phyloP scores from a whole-genome alignment of 192 early-diverging fungal genomes.

The Geranomyces michiganensis region DNA sequence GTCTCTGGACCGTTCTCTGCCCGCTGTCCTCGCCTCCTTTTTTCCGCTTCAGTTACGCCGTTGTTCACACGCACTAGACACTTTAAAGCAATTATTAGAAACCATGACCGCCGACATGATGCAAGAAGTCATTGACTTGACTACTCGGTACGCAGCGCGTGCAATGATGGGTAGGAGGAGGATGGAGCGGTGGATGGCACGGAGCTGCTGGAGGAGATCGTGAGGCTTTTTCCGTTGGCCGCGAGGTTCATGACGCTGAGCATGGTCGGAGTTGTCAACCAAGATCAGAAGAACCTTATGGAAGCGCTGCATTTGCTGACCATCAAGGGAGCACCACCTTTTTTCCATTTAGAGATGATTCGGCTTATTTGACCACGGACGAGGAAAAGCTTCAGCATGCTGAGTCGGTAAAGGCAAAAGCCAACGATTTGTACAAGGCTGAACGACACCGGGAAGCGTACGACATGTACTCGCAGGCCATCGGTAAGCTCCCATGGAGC shows the following conservation, averaged over 20 bases:
- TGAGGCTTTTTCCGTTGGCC: not conserved
- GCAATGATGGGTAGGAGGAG: not conserved
- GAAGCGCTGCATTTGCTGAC: not conserved
- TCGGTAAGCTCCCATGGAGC: no score
- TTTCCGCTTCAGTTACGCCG: no score
- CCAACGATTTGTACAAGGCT: slow-evolving; percentile 72
- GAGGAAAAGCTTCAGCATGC: slow-evolving; percentile 36
- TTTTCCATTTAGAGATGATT: not conserved
- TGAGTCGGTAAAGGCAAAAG: slow-evolving; percentile 69
- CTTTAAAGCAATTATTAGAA: no score
- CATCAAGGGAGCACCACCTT: not conserved
- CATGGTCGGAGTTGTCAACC: not conserved
- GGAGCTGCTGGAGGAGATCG: not conserved
- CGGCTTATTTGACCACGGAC: not conserved
- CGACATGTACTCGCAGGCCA: slow-evolving; percentile 68
- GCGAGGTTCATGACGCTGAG: not conserved
- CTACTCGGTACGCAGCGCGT: not conserved
- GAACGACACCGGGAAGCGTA: slow-evolving; percentile 70
- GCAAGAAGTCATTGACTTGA: slow-evolving; percentile 15
- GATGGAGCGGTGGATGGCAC: not conserved
- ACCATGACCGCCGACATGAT: slow-evolving; percentile 23
- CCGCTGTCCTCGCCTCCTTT: no score
- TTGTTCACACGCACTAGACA: no score
- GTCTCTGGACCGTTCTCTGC: no score
- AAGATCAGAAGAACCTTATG: not conserved